Percentiles rank a stretch among this genome's conserved stretches.
These are phyloP conservation scores for Lasiodiplodia sp. DNA, from an alignment of 2,329 filamentous ascomycete species.

Conservation along the genomic window DNA sequence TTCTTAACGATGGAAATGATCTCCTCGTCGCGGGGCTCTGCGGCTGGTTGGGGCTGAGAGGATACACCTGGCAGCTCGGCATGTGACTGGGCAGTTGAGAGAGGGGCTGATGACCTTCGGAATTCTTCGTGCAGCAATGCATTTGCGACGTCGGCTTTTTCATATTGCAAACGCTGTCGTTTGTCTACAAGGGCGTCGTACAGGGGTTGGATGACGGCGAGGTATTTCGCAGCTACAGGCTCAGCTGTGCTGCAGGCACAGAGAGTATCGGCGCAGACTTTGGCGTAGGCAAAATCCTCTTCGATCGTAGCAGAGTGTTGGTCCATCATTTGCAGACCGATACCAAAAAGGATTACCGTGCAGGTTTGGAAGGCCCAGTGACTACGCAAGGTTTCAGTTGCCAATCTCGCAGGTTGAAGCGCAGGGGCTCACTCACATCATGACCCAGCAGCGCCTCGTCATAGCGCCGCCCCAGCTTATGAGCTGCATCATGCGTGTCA, in stretches of 20 bases:
- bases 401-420: background rate
- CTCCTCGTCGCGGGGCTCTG: conserved; percentile 34
- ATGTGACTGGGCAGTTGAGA: background rate
- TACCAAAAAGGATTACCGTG: conserved; percentile 45
- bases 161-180: background rate
- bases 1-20: conserved; percentile 46
- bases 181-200: conserved; percentile 41
- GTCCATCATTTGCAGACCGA: conserved; percentile 45
- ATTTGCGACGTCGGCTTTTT: conserved; percentile 38
- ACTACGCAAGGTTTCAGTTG: conserved; percentile 30
- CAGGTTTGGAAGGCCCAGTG: conserved; percentile 48
- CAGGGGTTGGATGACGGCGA: conserved; percentile 44
- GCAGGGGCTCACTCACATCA: conserved; percentile 40
- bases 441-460: conserved; percentile 47
- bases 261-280: conserved; percentile 46
- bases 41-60: background rate
- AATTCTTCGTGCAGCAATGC: background rate
- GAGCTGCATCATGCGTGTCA: conserved; percentile 43
- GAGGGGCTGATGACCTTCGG: background rate
- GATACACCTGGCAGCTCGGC: background rate
- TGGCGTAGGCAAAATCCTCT: conserved; percentile 43
- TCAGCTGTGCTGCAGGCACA: conserved; percentile 42
- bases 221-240: conserved; percentile 43
- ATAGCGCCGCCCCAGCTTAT: conserved; percentile 45
- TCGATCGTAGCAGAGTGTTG: conserved; percentile 41